Evolutionary conservation across 805 yeast species (phyloP), one percentile per base, ranked within the genome.

Genomic region (Candida morakotiae): DNA sequence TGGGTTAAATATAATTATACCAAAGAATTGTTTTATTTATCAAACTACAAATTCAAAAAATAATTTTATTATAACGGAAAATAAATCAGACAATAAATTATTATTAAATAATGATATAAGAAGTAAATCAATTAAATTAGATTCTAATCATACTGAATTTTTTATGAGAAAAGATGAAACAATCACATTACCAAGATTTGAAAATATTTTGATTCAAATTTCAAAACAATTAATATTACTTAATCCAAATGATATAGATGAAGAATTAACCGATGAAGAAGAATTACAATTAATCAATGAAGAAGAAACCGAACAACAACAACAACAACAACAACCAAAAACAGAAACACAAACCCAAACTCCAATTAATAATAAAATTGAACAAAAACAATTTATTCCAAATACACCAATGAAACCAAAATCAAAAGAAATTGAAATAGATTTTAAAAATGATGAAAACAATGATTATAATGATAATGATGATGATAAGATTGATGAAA

Each of bases 1-100:
- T 56, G 96, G 97, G 9, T 62, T 85, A 35, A 71, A 75, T 8
- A 73, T 88, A 14, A 67, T 74, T 4, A 73, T 87, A 28, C 93
- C 95, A 0, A 60, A 56, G 37, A 49, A 61, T 13, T 67, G 71
- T 37, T 48, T 50, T 11, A 66, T 67, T 13, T 49, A 43, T 36
- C 35, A 32, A 32, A 51, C 53, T 4, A 48, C 56, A 11, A 49
- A 48, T 27, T 37, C 47, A 8, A 39, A 45, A 9, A 47, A 51
- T 30, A 47, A 53, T 25, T 62, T 47, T 37, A 44, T 47, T 9
- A 38, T 59, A 8, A 38, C 47, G 43, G 60, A 58, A 26, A 47
- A 47, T 31, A 55, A 48, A 30, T 42, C 55, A 0, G 54, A 48
- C 11, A 42, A 28, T 19, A 56, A 56, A 10, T 4, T 26, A 9